Evolutionary conservation across 192 early-diverging fungal genomes (phyloP), one percentile per base, ranked within the genome.

Genomic region (Umbelopsis sp.): DNA sequence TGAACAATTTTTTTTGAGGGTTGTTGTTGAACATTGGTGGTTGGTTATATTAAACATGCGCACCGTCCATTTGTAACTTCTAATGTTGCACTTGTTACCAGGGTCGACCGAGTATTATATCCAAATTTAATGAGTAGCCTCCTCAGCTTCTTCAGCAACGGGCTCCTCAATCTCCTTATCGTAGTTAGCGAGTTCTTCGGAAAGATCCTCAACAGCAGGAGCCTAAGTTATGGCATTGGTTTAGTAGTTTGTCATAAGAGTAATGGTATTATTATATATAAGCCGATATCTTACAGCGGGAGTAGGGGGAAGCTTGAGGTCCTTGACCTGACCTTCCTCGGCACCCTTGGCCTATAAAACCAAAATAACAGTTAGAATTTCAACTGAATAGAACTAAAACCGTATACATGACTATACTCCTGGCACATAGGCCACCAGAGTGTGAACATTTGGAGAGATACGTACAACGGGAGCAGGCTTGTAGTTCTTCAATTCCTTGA

Each of bases 401-500:
- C 38, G 38, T 41, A 41, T 41, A 41, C 12, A 41, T 41, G 38
- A 11, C 38, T 41, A 41, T 41, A 11, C 0, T 41, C 7, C 12
- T 41, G 38, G 38, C 4, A 11, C 7, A 41, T 41, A 41, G 38
- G 5, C 38, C 38, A 41, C 38, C 2, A 5, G 4, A 5, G 0
- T 1, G 38, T 11, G 12, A 6, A 11, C 38, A 11, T 41, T n/a
- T n/a, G 34, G 12, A 14, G 14, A 34, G 20, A 54, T 52, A 73
- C 74, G 54, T 81, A 83, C 84, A 53, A 73, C 70, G 68, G 83
- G 76, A 41, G 74, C 51, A 71, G 84, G 84, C 82, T 86, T 83
- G 78, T 86, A 86, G 53, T 32, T 70, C 84, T 86, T 83, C 74
- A 86, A 71, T 72, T 86, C 82, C 80, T 83, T 80, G 45, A 86